Evolutionary conservation across 2,329 filamentous ascomycete genomes (phyloP), one percentile per base, ranked within the genome.

Genomic region (Botrytis aclada): DNA sequence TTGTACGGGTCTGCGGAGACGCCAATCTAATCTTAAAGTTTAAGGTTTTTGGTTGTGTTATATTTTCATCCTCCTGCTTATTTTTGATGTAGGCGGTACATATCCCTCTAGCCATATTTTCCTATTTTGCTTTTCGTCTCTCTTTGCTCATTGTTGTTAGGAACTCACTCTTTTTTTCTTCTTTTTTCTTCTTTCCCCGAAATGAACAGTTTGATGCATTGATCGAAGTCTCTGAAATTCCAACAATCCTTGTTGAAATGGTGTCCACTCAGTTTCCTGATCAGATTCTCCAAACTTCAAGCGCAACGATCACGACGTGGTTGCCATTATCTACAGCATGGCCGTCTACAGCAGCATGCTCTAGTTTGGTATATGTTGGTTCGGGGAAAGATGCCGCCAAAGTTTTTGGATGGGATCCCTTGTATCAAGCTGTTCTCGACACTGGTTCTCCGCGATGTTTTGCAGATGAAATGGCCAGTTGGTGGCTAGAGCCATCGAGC

Each of bases 361-460:
- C 69, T 0, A 71, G 43, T 43, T 29, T 71, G 7, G 34, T 71
- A 45, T 65, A 65, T 12, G 22, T 71, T 32, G 69, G 45, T 32
- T 18, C 10, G 20, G 69, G 69, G 6, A 43, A 56, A 7, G 60
- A 71, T 14, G 60, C 69, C 3, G 45, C n/a, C 2, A 71, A 34
- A 20, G n/a, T 63, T 18, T 71, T 65, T 56, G 69, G 45, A 32
- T 71, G 69, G 69, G 69, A 71, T 66, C 60, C 60, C 37, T 9
- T 65, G 9, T 71, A 71, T 45, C 58, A 63, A 56, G 61, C 32
- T 16, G 60, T 71, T 34, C 43, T 65, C 32, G 60, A 71, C 25
- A 71, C 69, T 20, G 60, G 60, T 12, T 64, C 69, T 20, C 69
- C 69, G 6, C n/a, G 45, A 65, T 71, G 69, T 41, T 63, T 71